Evolutionary conservation across 768 basidiomycete genomes (phyloP), one percentile per base, ranked within the genome.

Genomic region (Hypsizygus marmoreus): DNA sequence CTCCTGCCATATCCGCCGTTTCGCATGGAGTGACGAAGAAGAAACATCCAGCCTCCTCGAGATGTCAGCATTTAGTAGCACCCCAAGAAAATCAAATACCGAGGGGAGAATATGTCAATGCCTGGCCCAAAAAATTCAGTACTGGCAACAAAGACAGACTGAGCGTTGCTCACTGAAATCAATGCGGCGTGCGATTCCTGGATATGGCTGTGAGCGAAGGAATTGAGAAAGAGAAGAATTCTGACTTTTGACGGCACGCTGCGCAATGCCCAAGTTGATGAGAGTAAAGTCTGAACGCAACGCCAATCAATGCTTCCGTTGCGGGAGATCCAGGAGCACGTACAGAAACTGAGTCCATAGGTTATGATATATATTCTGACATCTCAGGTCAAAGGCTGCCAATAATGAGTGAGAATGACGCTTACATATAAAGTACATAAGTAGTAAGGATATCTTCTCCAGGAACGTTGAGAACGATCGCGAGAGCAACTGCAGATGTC

Each of bases 1-100:
- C 63, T 91, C 89, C 59, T 91, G 88, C 86, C 87, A 88, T 11
- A 91, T 85, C 4, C 89, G 76, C 12, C 87, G 76, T 47, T 72
- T 80, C 12, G 77, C 71, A 59, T 91, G 89, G 5, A 74, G 63
- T 1, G 82, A 86, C 1, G 71, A 63, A 2, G 72, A 50, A 0
- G 82, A 79, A 29, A 80, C 64, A 58, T 86, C 81, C 49, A 88
- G 56, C 7, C 86, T 88, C 42, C 4, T 47, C 7, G 34, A 29
- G 12, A 3, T 20, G 29, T 32, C n/a, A 44, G 11, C 22, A 28
- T 19, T n/a, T 9, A 22, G 6, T 10, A 11, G 43, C 14, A 14
- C 14, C 20, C 4, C n/a, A 24, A 24, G 9, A 41, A 20, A 38
- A 37, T 20, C 44, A 62, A 54, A 49, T 66, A 81, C 86, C 78